Base-by-base conservation (phyloP, 2,329 filamentous ascomycete species). In the Pleoardoris graminearum region DNA sequence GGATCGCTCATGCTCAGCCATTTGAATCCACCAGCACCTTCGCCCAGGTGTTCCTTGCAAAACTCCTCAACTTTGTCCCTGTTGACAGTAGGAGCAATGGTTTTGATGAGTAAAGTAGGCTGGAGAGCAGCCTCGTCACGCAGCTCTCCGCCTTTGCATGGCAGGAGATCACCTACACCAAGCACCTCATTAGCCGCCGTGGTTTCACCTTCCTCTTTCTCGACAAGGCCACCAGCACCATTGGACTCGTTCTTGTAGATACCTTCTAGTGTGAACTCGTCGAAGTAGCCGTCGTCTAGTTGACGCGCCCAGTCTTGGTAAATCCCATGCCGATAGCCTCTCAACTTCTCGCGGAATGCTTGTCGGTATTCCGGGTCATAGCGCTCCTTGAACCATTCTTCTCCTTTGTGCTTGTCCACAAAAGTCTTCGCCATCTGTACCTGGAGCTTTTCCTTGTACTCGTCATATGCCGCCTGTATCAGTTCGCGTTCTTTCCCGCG, bases 301-400 rank as follows among this genome's bases (percentile, higher is more conserved):
- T 97, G 93, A 57, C 86, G 86, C 67, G 93, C 88, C 93, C 94
- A 99, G 63, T 94, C 90, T 41, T 82, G 84, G 73, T 94, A 97
- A 47, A 86, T 84, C 12, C 84, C 85, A 35, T 87, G 85, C 41
- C 95, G 88, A 69, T 90, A 91, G 41, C 91, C 88, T 72, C 88
- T 88, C 48, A 97, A 78, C 65, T 90, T 88, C 54, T 80, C 78
- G 50, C 88, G 86, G 66, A 97, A 85, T 1, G 83, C 81, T 60
- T 92, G 87, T 47, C 90, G 82, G 49, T 93, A 85, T 61, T 94
- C 90, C 1, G 90, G 84, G 25, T 95, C 87, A 65, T 99, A 99
- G 70, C 91, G 87, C 75, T 99, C 94, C 63, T 88, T 90, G 77
- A 99, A 99, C 94, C 94, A 99, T 70, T 99, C 93, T 72, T 99